Percentiles rank a stretch among this genome's conserved stretches.
Evolutionary conservation across 208 protist genomes (phyloP).

Genomic region (Acanthamoeba royreba): DNA sequence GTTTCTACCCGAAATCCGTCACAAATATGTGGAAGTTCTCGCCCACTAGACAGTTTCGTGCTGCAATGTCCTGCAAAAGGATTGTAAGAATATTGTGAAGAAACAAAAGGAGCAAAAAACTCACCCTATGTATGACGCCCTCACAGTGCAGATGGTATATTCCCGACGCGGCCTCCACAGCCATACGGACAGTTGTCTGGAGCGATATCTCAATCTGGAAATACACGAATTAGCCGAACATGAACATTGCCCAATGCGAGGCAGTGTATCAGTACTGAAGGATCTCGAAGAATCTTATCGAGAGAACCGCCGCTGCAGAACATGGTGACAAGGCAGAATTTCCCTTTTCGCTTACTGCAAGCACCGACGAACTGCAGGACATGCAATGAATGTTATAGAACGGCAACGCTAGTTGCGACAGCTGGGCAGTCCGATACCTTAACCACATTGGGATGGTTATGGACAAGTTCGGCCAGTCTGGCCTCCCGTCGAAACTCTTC

Average conservation of each 20-base stretch:
- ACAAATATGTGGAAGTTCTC: constrained; percentile 23
- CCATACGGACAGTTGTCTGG: neutral
- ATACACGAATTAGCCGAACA: neutral
- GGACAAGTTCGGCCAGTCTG: neutral
- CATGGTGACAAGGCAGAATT: constrained; percentile 15
- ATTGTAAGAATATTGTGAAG: neutral
- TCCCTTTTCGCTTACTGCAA: constrained; percentile 14
- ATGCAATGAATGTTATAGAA: neutral
- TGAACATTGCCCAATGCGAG: neutral
- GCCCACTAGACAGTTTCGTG: constrained; percentile 2
- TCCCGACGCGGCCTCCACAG: neutral
- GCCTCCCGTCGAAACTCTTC: neutral
- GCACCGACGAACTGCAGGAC: neutral
- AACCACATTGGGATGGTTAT: neutral
- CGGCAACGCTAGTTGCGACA: neutral
- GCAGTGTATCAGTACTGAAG: neutral
- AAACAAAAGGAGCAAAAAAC: neutral
- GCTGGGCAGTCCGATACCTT: neutral
- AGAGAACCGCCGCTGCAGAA: constrained; percentile 15
- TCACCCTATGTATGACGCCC: neutral
- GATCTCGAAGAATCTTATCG: neutral
- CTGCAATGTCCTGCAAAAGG: neutral
- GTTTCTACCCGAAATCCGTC: neutral
- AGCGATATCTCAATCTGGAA: neutral
- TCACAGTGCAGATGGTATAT: constrained; percentile 13